Evolutionary conservation across 192 early-diverging fungal species (phyloP), one percentile per base, ranked within the genome.

Genomic region (Umbelopsis vinacea): DNA sequence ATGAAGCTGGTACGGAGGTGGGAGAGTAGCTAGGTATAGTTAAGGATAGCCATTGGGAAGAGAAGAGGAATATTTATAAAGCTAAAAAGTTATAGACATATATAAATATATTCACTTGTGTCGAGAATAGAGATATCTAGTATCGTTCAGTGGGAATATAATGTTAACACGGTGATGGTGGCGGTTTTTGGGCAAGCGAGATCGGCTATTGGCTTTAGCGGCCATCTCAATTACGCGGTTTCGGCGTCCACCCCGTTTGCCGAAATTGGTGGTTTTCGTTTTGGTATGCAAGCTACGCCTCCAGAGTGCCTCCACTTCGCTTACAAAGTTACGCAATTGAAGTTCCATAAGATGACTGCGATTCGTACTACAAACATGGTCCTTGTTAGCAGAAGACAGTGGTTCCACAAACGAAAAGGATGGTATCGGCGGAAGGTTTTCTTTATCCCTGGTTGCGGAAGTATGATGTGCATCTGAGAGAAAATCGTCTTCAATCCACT

Each of bases 301-400:
- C 57, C 57, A 63, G 15, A 63, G 57, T 37, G 57, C 57, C n/a
- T 63, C 57, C 26, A 63, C 57, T 37, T 63, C 57, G 33, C 14
- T 63, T 35, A 63, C 57, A 63, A 63, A 63, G 26, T 63, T 63
- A 63, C 57, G 57, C 57, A 63, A 37, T 63, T 63, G 57, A 8
- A 63, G 26, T 63, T 63, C 57, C 57, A 63, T 63, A 37, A 63
- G 57, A 63, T 63, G 57, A 35, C 57, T 63, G 57, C 57, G 57
- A 63, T 26, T 63, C 29, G 57, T 63, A 63, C 57, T 63, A 63
- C 57, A 63, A 63, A 63, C 57, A 63, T 37, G 57, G 33, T 63
- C 33, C 33, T 37, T 63, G 24, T 63, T 63, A 35, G 57, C 33
- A 29, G 19, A 14, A 63, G 33, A 22, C 15, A 26, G 53, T 54